Base-by-base conservation (phyloP, 169 alveolate genomes). In the Plasmodium gallinaceum region DNA sequence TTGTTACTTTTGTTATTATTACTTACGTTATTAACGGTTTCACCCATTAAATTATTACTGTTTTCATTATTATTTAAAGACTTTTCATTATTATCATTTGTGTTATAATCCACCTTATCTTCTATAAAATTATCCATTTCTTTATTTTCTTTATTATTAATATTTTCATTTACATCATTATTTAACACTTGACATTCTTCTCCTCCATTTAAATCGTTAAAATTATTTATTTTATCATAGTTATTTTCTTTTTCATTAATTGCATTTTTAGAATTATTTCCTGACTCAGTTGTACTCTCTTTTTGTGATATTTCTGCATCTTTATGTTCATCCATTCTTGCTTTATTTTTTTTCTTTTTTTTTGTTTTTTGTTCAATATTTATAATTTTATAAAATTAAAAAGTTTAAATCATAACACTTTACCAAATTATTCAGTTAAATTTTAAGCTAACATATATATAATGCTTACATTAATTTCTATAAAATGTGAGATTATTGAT, bases 51-150 rank as follows among this genome's bases (percentile, higher is more conserved):
- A 52, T 32, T 61, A 20, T 22, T 39, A 2, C 60, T 74, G 26
- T 39, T 45, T 75, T 24, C 45, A 43, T 60, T 42, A 26, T 39
- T 18, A 61, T 60, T 60, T 75, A 39, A 8, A 3, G 26, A 32
- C 24, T 6, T 39, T 7, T 32, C 48, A 14, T 37, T 62, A 12
- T 75, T 46, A 45, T 32, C 45, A 75, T 61, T 9, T 60, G 60
- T 10, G 20, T 42, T 52, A 74, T 32, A n/a, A 46, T 74, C 71
- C 43, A 61, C 54, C 10, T 37, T 52, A n/a, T 16, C 32, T 54
- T 54, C 64, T 18, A n/a, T 12, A 54, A 54, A 54, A 14, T 54
- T 22, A 32, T 32, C 4, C 4, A 32, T 32, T 32, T 32, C 39
- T 4, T 32, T 32, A 4, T 32, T 32, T 22, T 54, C 64, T 16